A percentile compares a stretch with the other conserved stretches of the same genome.
These are phyloP conservation scores for Silene uniflora DNA, from an alignment of 148 eudicot genomes.

Conservation along the genomic window DNA sequence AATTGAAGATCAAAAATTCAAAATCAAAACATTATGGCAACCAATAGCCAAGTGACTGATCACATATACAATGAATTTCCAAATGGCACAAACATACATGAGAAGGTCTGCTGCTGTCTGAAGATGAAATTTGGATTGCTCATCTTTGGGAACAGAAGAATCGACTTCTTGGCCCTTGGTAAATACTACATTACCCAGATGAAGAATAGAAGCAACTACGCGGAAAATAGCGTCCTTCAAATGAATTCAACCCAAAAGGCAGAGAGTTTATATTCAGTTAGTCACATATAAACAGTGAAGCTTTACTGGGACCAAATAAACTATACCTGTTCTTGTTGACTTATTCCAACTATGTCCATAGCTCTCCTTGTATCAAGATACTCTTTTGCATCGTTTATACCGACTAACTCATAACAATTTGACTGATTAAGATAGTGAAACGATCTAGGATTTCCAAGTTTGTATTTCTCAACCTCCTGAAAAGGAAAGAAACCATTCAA, in stretches of 20 bases:
- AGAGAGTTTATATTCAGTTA: constrained; percentile 17
- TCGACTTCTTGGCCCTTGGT: constrained; percentile 70
- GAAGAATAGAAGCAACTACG: constrained; percentile 81
- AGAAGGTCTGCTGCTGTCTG: constrained; percentile 71
- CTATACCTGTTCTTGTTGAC: constrained; percentile 66
- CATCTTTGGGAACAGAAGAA: constrained; percentile 76
- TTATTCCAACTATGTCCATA: constrained; percentile 89
- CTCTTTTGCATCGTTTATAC: constrained; percentile 71
- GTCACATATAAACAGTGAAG: constrained; percentile 14
- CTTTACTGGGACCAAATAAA: not conserved
- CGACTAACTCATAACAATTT: constrained; percentile 63
- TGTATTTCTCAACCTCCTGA: constrained; percentile 74
- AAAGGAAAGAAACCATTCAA: constrained; percentile 19
- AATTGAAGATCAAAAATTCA: constrained; percentile 8
- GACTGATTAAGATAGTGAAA: constrained; percentile 88
- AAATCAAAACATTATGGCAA: constrained; percentile 8
- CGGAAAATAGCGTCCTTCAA: constrained; percentile 87
- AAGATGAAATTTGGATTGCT: constrained; percentile 71
- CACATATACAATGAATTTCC: constrained; percentile 1
- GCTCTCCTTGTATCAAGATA: constrained; percentile 89
- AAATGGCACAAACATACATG: constrained; percentile 41
- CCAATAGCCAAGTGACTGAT: constrained; percentile 3
- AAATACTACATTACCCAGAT: constrained; percentile 77
- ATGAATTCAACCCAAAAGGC: constrained; percentile 1
- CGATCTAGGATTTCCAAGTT: constrained; percentile 67